Percentiles rank a stretch among this genome's conserved stretches.
These are phyloP conservation scores for Alopecurus myosuroides DNA, from an alignment of 176 grass and related monocot species.

Conservation along the genomic window DNA sequence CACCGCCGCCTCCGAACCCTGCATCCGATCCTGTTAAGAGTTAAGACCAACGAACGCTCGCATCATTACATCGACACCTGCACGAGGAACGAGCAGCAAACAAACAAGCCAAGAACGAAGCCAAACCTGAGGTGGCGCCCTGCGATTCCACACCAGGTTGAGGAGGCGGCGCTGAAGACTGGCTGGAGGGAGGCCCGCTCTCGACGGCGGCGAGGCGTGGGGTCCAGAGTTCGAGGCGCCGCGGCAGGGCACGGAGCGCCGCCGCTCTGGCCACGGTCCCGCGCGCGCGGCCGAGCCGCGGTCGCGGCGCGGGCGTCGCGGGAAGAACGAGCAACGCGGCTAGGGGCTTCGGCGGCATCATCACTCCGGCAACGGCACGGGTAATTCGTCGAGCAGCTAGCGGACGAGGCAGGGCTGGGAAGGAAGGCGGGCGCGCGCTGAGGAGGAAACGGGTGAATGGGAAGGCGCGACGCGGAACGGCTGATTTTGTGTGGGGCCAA, in stretches of 20 bases:
- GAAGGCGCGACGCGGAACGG: not conserved
- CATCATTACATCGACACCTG: not conserved
- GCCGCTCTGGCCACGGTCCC: not conserved
- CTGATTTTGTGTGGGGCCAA: not conserved
- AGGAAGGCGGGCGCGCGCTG: not conserved
- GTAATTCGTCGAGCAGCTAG: conserved; percentile 39
- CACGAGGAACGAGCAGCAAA: not conserved
- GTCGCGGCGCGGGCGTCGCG: not conserved
- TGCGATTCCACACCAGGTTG: not conserved
- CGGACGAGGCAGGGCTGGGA: not conserved
- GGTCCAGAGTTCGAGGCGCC: conserved; percentile 18
- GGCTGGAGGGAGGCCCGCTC: conserved; percentile 20
- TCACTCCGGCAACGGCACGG: not conserved
- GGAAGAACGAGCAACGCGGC: not conserved
- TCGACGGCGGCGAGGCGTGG: conserved; percentile 22
- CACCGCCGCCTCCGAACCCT: not conserved
- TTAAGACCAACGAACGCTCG: not conserved
- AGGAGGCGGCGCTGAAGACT: not conserved
- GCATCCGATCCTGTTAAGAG: conserved; percentile 13
- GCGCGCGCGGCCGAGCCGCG: not conserved
- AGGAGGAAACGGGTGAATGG: not conserved
- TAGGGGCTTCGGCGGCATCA: not conserved
- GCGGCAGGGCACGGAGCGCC: conserved; percentile 17
- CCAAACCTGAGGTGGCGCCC: not conserved
- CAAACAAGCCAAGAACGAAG: not conserved